Evolutionary conservation across 2,329 filamentous ascomycete species (phyloP), one percentile per base, ranked within the genome.

Genomic region (Fusarium drepaniforme): DNA sequence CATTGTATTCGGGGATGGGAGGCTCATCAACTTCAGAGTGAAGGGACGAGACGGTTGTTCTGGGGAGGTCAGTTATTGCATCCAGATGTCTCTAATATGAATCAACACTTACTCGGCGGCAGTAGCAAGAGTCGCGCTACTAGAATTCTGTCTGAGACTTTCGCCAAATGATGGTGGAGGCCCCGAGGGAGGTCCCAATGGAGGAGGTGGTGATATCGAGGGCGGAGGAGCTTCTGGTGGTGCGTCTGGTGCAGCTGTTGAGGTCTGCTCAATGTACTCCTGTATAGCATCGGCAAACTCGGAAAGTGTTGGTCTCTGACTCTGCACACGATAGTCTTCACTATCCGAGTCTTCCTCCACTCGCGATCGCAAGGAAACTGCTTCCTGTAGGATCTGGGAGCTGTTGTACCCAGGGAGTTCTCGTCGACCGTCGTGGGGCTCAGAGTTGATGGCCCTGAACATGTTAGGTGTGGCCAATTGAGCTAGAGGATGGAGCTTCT

Each of bases 371-470:
- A 81, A 57, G 11, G 58, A 70, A 11, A 73, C 58, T n/a, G 70
- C 70, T 33, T 78, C 77, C 30, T 79, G 75, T 1, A 80, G 68
- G 5, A 81, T 76, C 68, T 81, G 79, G 12, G 77, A 77, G 68
- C 74, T 78, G 66, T 73, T 75, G 35, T 81, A 81, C 0, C 77
- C 74, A 0, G 79, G 79, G 35, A 80, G 78, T 33, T 78, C 76
- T 44, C 66, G 46, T 21, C 70, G 59, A 18, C 53, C 62, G 21
- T 69, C 64, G 40, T 71, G 51, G 44, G 78, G 77, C 56, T 73
- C 73, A 56, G 74, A 70, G 58, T 78, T 79, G 68, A 77, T 77
- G 33, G 66, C 73, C 42, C 76, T 79, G 4, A 4, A 16, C 23
- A 35, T 25, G 60, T 79, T 16, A 77, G 71, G 28, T 12, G 18